Evolutionary conservation across 306 rosid genomes (phyloP).

Genomic region (Luffa aegyptiaca): DNA sequence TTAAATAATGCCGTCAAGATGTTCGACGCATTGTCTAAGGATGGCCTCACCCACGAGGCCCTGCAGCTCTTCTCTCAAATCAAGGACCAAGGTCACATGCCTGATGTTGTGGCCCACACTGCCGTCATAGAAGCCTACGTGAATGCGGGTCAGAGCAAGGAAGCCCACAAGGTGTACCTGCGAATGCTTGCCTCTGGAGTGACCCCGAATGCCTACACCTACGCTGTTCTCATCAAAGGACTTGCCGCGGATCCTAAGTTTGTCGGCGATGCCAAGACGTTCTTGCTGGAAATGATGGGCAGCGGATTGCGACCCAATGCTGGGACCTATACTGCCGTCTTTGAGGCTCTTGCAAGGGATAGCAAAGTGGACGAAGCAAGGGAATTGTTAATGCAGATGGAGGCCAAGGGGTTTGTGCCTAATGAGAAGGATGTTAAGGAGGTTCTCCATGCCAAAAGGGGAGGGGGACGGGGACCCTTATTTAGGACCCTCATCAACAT

Average conservation of each 20-base stretch:
- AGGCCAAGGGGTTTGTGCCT: conserved; percentile 41
- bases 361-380: conserved; percentile 39
- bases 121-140: conserved; percentile 63
- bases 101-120: conserved; percentile 66
- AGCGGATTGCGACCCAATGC: conserved; percentile 68
- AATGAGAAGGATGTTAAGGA: conserved; percentile 53
- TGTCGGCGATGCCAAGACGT: conserved; percentile 37
- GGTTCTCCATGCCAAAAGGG: conserved; percentile 31
- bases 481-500: conserved; percentile 37
- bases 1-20: conserved; percentile 62
- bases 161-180: conserved; percentile 50
- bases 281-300: conserved; percentile 52
- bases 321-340: conserved; percentile 32
- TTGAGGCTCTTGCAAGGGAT: conserved; percentile 46
- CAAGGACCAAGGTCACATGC: conserved; percentile 72
- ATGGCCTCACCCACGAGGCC: conserved; percentile 68
- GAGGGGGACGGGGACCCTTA: conserved; percentile 14
- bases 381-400: conserved; percentile 38
- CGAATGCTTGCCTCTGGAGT: conserved; percentile 74
- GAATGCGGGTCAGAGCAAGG: conserved; percentile 46
- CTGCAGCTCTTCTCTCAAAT: conserved; percentile 54
- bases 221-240: conserved; percentile 44
- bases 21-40: conserved; percentile 85
- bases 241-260: conserved; percentile 28
- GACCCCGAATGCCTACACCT: conserved; percentile 59